Conservation (phyloP, 306 rosid species). For the Psophocarpus tetragonolobus region DNA sequence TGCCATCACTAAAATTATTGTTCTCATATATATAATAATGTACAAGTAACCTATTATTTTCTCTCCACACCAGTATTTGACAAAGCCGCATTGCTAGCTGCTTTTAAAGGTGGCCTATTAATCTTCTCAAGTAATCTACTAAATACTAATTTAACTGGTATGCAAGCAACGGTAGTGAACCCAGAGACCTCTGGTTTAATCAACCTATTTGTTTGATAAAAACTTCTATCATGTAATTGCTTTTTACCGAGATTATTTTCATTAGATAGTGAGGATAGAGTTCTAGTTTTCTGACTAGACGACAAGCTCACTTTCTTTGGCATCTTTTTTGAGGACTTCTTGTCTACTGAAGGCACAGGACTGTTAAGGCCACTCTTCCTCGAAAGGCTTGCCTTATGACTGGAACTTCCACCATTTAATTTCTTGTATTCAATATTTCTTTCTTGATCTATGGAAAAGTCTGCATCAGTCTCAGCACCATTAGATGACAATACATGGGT, state of each 20-base stretch:
- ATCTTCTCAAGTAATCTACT: slow-evolving; percentile 99
- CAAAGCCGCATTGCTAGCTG: slow-evolving; percentile 58
- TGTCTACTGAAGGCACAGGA: slow-evolving; percentile 50
- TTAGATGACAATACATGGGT: slow-evolving; percentile 62
- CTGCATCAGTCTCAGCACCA: slow-evolving; percentile 56
- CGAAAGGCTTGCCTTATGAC: slow-evolving; percentile 53
- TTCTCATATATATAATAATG: slow-evolving; percentile 54
- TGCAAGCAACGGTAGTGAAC: slow-evolving; percentile 89
- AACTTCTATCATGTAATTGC: slow-evolving; percentile 52
- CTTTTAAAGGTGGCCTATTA: slow-evolving; percentile 88
- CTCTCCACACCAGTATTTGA: slow-evolving; percentile 61
- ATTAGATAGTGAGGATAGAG: slow-evolving; percentile 77
- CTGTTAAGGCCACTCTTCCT: slow-evolving; percentile 47
- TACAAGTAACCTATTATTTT: slow-evolving; percentile 76
- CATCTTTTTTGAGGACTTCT: slow-evolving; percentile 56
- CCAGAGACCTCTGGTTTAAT: slow-evolving; percentile 73
- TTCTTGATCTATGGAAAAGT: slow-evolving; percentile 61
- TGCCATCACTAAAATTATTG: slow-evolving; percentile 56
- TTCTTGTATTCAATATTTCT: slow-evolving; percentile 52
- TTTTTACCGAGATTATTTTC: slow-evolving; percentile 60
- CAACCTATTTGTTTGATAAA: slow-evolving; percentile 62
- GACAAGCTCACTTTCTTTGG: slow-evolving; percentile 71
- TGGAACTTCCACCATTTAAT: slow-evolving; percentile 53
- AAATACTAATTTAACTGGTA: slow-evolving; percentile 90
- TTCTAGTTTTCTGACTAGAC: slow-evolving; percentile 92